Base-by-base conservation (phyloP, 23 red algal genomes). In the Rhodosorus marinus region DNA sequence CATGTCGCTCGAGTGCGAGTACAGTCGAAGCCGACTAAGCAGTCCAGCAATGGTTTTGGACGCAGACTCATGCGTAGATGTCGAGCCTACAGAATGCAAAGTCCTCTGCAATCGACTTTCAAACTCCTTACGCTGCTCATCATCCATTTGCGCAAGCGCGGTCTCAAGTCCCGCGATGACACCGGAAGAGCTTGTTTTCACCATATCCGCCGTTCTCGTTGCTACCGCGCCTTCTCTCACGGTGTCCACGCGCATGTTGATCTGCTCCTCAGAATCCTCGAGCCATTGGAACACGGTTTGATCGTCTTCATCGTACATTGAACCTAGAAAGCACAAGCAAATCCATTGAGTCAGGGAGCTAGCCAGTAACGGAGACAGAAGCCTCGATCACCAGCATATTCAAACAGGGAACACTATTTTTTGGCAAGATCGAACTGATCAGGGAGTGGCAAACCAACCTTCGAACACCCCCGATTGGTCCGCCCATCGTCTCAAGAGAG, bases 271-370 rank as follows among this genome's bases (percentile, higher is more conserved):
- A 27, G 70, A 64, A 27, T 74, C 81, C 38, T 88, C 81, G 20
- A 88, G 50, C 81, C 81, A 88, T 6, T 88, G 67, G 60, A 77
- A 76, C n/a, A 88, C 71, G 70, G 65, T 69, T 23, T 62, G 63
- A 33, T 88, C 81, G 31, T 88, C 69, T 31, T 66, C 32, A 8
- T 88, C 40, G 32, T 17, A 4, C 41, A 21, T 29, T 35, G 8
- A 23, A 20, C 21, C n/a, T 66, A 29, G 15, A 36, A 32, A 20
- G 40, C 24, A 20, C 24, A 51, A 26, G 60, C 73, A 15, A 42
- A 47, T 11, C 57, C 46, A 19, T 43, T 19, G 11, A 14, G 38
- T 43, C 11, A 43, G n/a, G 38, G 11, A 11, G 38, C 11, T 6
- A 20, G 36, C 11, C 29, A 24, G 49, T 35, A 41, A 67, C 57